Evolutionary conservation across 176 grass and related monocot species (phyloP).

Genomic region (Chloris gayana): DNA sequence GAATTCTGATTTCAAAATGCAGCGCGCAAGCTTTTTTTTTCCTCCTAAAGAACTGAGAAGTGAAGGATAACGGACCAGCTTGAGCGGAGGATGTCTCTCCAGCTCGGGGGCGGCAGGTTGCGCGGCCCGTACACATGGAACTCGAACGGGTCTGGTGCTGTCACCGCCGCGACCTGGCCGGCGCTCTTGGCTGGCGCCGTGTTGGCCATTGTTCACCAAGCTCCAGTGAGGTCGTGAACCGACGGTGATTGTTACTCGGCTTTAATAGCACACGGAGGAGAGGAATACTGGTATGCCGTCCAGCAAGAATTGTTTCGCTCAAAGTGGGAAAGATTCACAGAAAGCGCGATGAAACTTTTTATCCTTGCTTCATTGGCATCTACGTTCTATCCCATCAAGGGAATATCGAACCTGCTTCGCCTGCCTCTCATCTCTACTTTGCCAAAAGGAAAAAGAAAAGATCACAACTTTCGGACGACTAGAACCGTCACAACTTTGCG

Average conservation of each 20-base stretch:
- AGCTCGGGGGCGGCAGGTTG: constrained; percentile 61
- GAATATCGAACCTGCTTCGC: constrained; percentile 35
- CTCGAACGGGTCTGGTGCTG: constrained; percentile 40
- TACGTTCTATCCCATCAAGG: neutral
- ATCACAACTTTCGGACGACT: neutral
- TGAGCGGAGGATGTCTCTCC: constrained; percentile 76
- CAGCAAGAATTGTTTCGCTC: constrained; percentile 2
- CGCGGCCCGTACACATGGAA: constrained; percentile 72
- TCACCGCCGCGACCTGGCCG: neutral
- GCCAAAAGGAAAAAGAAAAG: neutral
- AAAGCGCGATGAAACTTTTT: constrained; percentile 37
- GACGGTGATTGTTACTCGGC: neutral
- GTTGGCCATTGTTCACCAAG: constrained; percentile 30
- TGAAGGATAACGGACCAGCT: constrained; percentile 53
- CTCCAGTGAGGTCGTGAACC: neutral
- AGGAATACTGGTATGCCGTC: constrained; percentile 2
- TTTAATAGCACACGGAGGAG: constrained; percentile 18
- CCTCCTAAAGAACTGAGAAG: too few species aligned
- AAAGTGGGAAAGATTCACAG: constrained; percentile 37
- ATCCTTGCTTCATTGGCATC: constrained; percentile 31
- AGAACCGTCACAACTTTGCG: neutral
- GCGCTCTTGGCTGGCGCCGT: constrained; percentile 18
- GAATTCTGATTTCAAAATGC: too few species aligned
- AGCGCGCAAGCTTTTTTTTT: too few species aligned
- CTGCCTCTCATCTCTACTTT: neutral